Base-by-base conservation (phyloP, 2,329 filamentous ascomycete species). In the Trichoderma afroharzianum region DNA sequence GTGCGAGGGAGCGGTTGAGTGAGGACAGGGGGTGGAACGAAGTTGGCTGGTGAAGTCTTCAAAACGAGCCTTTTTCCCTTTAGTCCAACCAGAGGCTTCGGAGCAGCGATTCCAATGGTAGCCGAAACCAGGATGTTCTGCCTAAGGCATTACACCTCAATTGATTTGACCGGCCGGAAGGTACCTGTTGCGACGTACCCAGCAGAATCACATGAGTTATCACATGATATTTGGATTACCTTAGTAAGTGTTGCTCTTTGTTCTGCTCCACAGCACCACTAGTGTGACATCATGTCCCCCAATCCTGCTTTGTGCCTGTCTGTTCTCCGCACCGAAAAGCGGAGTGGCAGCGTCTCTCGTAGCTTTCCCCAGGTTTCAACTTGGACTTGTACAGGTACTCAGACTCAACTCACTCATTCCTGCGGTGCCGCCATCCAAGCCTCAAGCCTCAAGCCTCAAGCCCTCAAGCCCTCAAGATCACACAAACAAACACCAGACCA, bases 61-160 rank as follows among this genome's bases (percentile, higher is more conserved):
- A 76, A 76, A 78, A 80, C 79, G 81, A 82, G 81, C 79, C 79
- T 82, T 83, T 83, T 82, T 82, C 79, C 77, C 76, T 73, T 64
- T 62, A 66, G 72, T 74, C 74, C 72, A 73, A 73, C 68, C 69
- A 76, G 76, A 77, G 74, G 76, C 77, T 79, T 73, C 69, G 73
- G 72, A 77, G 78, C 80, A 75, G 63, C 53, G 78, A 77, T 75
- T 80, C 79, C 76, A 79, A 76, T 36, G 58, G 79, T 78, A 79
- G 77, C 79, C 79, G 80, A 77, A 77, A 77, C 71, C 72, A 28
- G 55, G 50, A 11, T 72, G 26, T 63, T 50, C 24, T 71, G 61
- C 68, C 61, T 71, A 50, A 69, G 66, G 66, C 66, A 53, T 53
- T n/a, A n/a, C n/a, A n/a, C n/a, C n/a, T 53, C 47, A 53, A 3